These are phyloP conservation scores for Ceratocystis huliohia DNA, from an alignment of 2,329 filamentous ascomycete species.

Conservation along the genomic window DNA sequence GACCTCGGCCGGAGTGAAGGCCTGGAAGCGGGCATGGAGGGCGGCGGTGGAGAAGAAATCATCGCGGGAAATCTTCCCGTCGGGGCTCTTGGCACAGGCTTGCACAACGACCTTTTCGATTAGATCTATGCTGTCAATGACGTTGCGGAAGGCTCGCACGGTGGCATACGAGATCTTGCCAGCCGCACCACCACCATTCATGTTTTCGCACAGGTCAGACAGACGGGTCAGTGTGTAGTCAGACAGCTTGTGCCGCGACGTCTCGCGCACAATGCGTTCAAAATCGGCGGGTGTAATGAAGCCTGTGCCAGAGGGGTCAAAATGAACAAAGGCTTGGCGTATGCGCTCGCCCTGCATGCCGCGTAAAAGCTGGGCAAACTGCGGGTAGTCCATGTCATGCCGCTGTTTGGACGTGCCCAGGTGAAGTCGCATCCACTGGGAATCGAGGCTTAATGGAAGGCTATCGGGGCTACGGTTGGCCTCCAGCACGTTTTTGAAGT, in stretches of 20 bases:
- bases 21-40: slow-evolving; percentile 79
- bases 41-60: slow-evolving; percentile 94
- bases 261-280: slow-evolving; percentile 90
- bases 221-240: slow-evolving; percentile 89
- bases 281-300: slow-evolving; percentile 95
- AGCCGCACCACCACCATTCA: slow-evolving; percentile 47
- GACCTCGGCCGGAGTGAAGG: slow-evolving; percentile 97
- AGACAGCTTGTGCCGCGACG: slow-evolving; percentile 87
- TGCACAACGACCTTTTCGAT: slow-evolving; percentile 87
- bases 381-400: slow-evolving; percentile 84
- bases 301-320: slow-evolving; percentile 83
- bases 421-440: slow-evolving; percentile 91
- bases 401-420: slow-evolving; percentile 77
- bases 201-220: slow-evolving; percentile 70
- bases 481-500: slow-evolving; percentile 75
- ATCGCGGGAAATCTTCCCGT: slow-evolving; percentile 85
- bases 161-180: slow-evolving; percentile 97
- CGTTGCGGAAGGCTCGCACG: slow-evolving; percentile 93
- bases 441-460: slow-evolving; percentile 94
- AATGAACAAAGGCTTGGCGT: slow-evolving; percentile 82
- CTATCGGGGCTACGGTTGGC: slow-evolving; percentile 72
- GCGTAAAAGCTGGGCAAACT: slow-evolving; percentile 96
- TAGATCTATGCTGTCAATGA: slow-evolving; percentile 95
- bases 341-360: slow-evolving; percentile 93
- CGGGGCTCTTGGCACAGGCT: slow-evolving; percentile 66